Base-by-base conservation (phyloP, 2,329 filamentous ascomycete genomes). In the Furcasterigmium furcatum region DNA sequence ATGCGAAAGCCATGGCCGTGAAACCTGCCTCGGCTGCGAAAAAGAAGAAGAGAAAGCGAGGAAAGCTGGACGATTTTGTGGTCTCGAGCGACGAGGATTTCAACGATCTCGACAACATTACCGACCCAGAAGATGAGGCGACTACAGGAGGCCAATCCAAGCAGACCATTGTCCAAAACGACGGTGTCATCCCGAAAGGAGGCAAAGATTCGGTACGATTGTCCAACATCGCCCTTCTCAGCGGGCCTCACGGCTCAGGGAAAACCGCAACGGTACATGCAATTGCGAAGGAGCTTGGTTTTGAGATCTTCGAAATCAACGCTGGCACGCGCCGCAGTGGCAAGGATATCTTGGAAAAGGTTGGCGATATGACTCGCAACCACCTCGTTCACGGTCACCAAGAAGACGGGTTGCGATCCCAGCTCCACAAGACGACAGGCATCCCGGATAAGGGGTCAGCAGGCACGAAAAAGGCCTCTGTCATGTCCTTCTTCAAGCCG, bases 331-430 rank as follows among this genome's bases (percentile, higher is more conserved):
- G 91, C 42, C 79, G 94, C 50, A 95, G 82, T 58, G 92, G 91
- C 25, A 94, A 86, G 62, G 94, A 99, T 57, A 84, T 99, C 40
- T 63, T 95, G 27, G 94, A 99, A 57, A 88, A 81, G 55, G 89
- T 99, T 38, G 95, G 94, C 34, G 91, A 99, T 65, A 97, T 99
- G 92, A 94, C 91, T 4, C 85, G 85, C 50, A 97, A 99, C 57
- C 94, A 99, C 64, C 77, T 96, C 2, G 92, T 99, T 18, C 74
- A 75, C 41, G 71, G 72, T 47, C 70, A 57, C 16, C 55, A 63
- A 30, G 61, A 65, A 14, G 39, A 53, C 10, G 39, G 67, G n/a
- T 51, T 58, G 12, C 53, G 58, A 4, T 62, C 64, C 30, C 49
- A 47, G 1, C 49, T 58, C 9, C 58, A 55, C 14, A 50, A 49